Evolutionary conservation across 495 filamentous ascomycete genomes (phyloP), one percentile per base, ranked within the genome.

Genomic region (Terfezia boudieri): DNA sequence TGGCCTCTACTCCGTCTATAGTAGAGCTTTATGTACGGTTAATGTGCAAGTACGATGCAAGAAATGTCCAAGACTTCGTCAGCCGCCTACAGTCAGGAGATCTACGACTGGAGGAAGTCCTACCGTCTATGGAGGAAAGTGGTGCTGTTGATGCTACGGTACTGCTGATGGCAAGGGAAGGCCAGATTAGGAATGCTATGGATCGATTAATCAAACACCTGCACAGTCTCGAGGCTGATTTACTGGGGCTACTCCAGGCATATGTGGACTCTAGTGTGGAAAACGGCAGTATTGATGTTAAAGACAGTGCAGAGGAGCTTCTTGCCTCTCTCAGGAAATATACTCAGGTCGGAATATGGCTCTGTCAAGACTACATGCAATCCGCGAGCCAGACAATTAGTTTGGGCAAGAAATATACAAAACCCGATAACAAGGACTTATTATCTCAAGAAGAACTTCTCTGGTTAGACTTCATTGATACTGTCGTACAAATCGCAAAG

Each of bases 91-190:
- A 83, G 54, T 80, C 84, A 8, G 80, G 81, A 11, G 83, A 95
- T 60, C 70, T 98, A 36, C 76, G 81, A 11, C 74, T 98, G 0
- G 83, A 86, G 17, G 76, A 82, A 59, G 72, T 98, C 7, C 71
- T 98, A 10, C 86, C 90, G 4, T 76, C 78, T 1, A 84, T 98
- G 71, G 90, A 98, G 64, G 76, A 79, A 52, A 84, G 79, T 55
- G 90, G 87, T 2, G 85, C 86, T 14, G 77, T 98, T 43, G 92
- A 98, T 70, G 90, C 89, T 11, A 89, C 86, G 2, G 84, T 98
- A 23, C 77, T 93, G 17, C 72, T 98, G 9, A 82, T 96, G 72
- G 84, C 88, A 49, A 74, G 85, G 58, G 90, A 95, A 61, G 92
- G 90, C 12, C 80, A 90, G 64, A 74, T 92, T 11, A 73, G 76